phyloP scores from a whole-genome alignment of 495 filamentous ascomycete genomes.

The Apiosordaria backusii region DNA sequence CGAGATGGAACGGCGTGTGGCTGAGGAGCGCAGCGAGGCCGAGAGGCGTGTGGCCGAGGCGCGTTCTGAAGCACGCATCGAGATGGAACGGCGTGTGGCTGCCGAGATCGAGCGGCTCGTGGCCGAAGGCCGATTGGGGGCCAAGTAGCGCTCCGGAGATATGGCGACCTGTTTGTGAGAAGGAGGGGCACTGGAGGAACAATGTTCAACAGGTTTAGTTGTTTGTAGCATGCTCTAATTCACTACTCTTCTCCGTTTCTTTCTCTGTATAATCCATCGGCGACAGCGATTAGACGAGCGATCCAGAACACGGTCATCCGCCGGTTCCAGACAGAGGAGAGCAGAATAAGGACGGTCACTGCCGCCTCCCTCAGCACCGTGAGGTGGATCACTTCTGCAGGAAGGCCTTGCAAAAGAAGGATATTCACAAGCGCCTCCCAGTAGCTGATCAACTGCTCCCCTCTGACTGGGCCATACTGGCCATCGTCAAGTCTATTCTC shows the following conservation, averaged over 20 bases:
- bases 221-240: background rate
- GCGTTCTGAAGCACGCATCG: conserved; percentile 1
- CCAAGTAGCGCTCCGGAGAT: background rate
- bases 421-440: background rate
- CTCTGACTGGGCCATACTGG: background rate
- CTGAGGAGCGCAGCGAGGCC: no score
- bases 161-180: background rate
- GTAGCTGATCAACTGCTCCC: background rate
- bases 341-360: background rate
- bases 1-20: no score
- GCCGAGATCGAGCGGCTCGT: background rate
- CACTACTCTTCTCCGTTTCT: background rate
- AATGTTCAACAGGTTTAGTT: background rate
- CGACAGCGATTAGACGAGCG: background rate
- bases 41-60: conserved; percentile 3
- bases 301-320: background rate
- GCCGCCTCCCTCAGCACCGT: background rate
- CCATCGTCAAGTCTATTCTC: no score
- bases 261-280: background rate
- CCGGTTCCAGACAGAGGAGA: background rate
- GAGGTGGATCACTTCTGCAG: background rate
- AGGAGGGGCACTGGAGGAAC: background rate
- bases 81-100: no score
- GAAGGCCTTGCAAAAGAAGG: background rate
- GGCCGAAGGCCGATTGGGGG: background rate